phyloP scores from a whole-genome alignment of 2,329 filamentous ascomycete species.

The Xylariaceae sp. region DNA sequence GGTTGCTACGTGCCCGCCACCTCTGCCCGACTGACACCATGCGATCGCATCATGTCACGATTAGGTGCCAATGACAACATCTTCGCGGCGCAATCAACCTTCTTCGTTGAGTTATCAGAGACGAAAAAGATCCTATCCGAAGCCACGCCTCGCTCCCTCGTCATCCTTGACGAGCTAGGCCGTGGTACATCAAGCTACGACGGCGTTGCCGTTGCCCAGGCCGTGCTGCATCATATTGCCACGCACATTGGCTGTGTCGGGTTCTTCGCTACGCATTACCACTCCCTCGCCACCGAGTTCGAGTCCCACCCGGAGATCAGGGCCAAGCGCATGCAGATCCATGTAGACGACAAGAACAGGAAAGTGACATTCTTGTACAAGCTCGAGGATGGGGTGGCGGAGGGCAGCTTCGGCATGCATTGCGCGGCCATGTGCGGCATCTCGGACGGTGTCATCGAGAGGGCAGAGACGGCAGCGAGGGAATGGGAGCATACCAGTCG shows the following conservation, averaged over 20 bases:
- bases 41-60: constrained; percentile 98
- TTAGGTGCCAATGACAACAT: constrained; percentile 98
- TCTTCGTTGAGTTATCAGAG: constrained; percentile 95
- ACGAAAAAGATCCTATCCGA: constrained; percentile 97
- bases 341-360: constrained; percentile 79
- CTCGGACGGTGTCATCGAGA: constrained; percentile 73
- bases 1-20: constrained; percentile 87
- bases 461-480: constrained; percentile 82
- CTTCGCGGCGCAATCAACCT: constrained; percentile 94
- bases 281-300: constrained; percentile 89
- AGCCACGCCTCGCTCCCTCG: constrained; percentile 87
- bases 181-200: constrained; percentile 95
- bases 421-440: constrained; percentile 99
- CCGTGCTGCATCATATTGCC: constrained; percentile 93
- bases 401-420: constrained; percentile 98
- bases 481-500: constrained; percentile 95
- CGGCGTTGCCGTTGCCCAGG: constrained; percentile 92
- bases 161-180: constrained; percentile 94
- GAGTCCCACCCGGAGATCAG: constrained; percentile 82
- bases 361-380: constrained; percentile 97
- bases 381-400: constrained; percentile 87
- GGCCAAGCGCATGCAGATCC: constrained; percentile 88
- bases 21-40: constrained; percentile 79
- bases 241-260: constrained; percentile 90
- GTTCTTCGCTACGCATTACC: constrained; percentile 98